A percentile compares a stretch with the other conserved stretches of the same genome.
Conservation (phyloP, 2,329 filamentous ascomycete species). For the Dryadomyces quercivorus region DNA sequence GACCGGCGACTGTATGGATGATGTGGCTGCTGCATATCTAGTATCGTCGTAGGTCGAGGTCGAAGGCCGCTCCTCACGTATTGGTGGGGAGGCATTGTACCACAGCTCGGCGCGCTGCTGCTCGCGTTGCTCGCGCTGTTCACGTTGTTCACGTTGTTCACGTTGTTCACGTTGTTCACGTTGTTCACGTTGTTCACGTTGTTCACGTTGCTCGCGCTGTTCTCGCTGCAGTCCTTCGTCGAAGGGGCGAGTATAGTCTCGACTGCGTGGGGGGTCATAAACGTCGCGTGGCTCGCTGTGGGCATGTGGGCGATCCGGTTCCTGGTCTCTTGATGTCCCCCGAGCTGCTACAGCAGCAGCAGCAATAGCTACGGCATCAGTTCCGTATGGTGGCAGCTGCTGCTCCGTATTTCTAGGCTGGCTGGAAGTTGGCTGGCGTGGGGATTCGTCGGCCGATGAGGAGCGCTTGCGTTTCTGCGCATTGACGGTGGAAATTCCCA, state of each 20-base stretch:
- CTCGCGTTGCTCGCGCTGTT: slow-evolving; percentile 11
- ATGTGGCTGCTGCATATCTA: slow-evolving; percentile 28
- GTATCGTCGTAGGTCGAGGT: slow-evolving; percentile 36
- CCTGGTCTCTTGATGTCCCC: not conserved
- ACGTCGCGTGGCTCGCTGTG: slow-evolving; percentile 7
- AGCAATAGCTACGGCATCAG: not conserved
- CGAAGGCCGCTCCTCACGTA: slow-evolving; percentile 32
- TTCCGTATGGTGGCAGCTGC: not conserved
- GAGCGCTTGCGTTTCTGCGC: slow-evolving; percentile 61
- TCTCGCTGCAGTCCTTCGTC: not conserved
- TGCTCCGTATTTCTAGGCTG: not conserved
- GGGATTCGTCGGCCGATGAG: slow-evolving; percentile 38
- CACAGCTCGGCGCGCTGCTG: slow-evolving; percentile 32
- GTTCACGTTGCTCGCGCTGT: not conserved
- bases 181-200: not conserved
- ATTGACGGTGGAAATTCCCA: slow-evolving; percentile 33
- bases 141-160: not conserved
- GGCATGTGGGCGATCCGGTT: not conserved
- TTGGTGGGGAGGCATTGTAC: slow-evolving; percentile 32
- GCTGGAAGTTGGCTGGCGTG: slow-evolving; percentile 13
- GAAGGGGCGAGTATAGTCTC: slow-evolving; percentile 1
- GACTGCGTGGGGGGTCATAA: slow-evolving; percentile 2
- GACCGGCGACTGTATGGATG: slow-evolving; percentile 26
- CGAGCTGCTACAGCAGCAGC: not conserved
- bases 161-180: not conserved